These are phyloP conservation scores for Urtica urens DNA, from an alignment of 306 rosid species.

Conservation along the genomic window DNA sequence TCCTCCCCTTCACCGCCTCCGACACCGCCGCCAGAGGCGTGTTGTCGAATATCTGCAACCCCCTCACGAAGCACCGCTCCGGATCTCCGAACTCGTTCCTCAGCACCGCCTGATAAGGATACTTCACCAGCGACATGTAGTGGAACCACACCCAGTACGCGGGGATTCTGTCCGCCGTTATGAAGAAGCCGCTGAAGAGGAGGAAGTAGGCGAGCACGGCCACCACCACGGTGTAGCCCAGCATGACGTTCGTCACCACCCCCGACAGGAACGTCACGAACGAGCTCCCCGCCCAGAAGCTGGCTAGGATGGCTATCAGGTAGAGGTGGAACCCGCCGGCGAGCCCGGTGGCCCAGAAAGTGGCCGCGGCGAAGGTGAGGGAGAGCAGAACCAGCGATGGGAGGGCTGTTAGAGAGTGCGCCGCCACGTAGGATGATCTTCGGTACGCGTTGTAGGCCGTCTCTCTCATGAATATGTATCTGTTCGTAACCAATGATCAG, in stretches of 20 bases:
- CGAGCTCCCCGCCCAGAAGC: slow-evolving; percentile 86
- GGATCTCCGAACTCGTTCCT: slow-evolving; percentile 59
- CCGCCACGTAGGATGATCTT: slow-evolving; percentile 70
- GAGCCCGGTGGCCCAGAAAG: slow-evolving; percentile 72
- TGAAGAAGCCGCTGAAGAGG: slow-evolving; percentile 86
- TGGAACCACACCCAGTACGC: slow-evolving; percentile 85
- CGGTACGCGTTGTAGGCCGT: slow-evolving; percentile 91
- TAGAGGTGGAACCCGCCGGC: slow-evolving; percentile 61
- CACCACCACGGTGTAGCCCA: slow-evolving; percentile 77
- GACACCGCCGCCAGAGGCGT: slow-evolving; percentile 54
- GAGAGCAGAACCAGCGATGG: slow-evolving; percentile 63
- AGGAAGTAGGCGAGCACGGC: slow-evolving; percentile 72
- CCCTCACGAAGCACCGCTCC: slow-evolving; percentile 49
- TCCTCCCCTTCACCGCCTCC: slow-evolving; percentile 26
- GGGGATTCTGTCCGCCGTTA: slow-evolving; percentile 63
- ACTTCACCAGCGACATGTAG: slow-evolving; percentile 67
- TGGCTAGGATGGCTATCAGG: slow-evolving; percentile 30
- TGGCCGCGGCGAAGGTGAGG: slow-evolving; percentile 47
- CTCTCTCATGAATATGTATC: slow-evolving; percentile 97
- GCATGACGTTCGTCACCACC: slow-evolving; percentile 65
- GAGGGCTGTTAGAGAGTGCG: slow-evolving; percentile 55
- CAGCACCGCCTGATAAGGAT: slow-evolving; percentile 76
- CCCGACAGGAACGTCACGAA: slow-evolving; percentile 89
- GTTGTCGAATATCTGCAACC: slow-evolving; percentile 65
- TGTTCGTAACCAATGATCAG: too few species aligned